Conservation (phyloP, 495 filamentous ascomycete genomes). For the Chaetomium tenue region DNA sequence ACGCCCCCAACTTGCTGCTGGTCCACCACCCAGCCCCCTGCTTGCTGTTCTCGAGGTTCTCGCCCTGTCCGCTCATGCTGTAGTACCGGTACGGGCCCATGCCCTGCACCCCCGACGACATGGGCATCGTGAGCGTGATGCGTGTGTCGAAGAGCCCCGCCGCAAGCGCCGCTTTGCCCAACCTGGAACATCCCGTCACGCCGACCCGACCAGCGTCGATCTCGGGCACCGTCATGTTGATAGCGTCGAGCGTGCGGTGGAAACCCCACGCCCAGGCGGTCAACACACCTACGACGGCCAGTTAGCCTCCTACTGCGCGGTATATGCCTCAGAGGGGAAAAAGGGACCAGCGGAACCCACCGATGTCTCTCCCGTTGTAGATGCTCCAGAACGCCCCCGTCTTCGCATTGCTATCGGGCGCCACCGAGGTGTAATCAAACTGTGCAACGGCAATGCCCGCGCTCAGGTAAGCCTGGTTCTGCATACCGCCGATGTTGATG, state of each 20-base stretch:
- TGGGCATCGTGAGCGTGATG: slow-evolving; percentile 56
- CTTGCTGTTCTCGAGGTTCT: slow-evolving; percentile 57
- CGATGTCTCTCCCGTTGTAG: slow-evolving; percentile 54
- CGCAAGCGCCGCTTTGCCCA: slow-evolving; percentile 53
- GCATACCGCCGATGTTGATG: slow-evolving; percentile 56
- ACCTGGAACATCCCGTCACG: slow-evolving; percentile 53
- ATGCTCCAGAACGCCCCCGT: slow-evolving; percentile 53
- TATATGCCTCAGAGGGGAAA: neutral
- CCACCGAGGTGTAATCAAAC: slow-evolving; percentile 51
- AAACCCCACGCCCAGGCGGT: slow-evolving; percentile 58
- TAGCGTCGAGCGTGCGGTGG: slow-evolving; percentile 52
- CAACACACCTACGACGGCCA: slow-evolving; percentile 43
- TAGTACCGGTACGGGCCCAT: slow-evolving; percentile 53
- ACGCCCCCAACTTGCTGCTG: slow-evolving; percentile 46
- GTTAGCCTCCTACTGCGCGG: neutral
- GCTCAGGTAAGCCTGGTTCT: slow-evolving; percentile 50
- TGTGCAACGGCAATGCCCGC: slow-evolving; percentile 53
- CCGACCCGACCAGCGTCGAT: slow-evolving; percentile 49
- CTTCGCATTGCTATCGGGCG: slow-evolving; percentile 53
- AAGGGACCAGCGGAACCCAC: slow-evolving; percentile 26
- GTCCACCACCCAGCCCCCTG: slow-evolving; percentile 55
- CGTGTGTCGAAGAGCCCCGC: slow-evolving; percentile 52
- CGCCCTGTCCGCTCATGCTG: slow-evolving; percentile 52
- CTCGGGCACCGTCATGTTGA: slow-evolving; percentile 49
- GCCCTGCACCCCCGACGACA: slow-evolving; percentile 55